A percentile compares a stretch with the other conserved stretches of the same genome.
phyloP scores from a whole-genome alignment of 2,329 filamentous ascomycete species.

The Aspergillus sp. region DNA sequence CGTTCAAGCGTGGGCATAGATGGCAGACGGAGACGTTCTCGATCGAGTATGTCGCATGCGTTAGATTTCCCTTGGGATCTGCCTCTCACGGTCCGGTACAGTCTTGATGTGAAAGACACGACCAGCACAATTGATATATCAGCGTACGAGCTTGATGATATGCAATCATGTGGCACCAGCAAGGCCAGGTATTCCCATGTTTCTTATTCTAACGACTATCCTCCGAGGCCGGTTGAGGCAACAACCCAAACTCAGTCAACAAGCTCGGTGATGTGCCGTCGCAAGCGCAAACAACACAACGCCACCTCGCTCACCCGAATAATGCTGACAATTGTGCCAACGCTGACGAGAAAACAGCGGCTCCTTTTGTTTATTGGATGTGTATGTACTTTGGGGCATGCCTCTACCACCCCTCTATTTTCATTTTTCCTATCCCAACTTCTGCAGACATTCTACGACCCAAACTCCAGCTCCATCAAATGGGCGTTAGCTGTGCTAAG shows the following conservation, averaged over 20 bases:
- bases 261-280: conserved; percentile 5
- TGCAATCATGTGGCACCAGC: neutral
- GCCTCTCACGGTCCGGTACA: neutral
- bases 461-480: conserved; percentile 50
- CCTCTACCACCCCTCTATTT: conserved; percentile 70
- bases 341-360: conserved; percentile 53
- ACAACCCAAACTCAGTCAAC: neutral
- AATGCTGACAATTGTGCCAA: conserved; percentile 69
- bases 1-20: neutral
- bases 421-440: conserved; percentile 74
- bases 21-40: neutral
- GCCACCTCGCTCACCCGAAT: conserved; percentile 52
- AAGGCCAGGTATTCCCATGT: neutral
- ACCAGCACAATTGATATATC: neutral
- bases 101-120: neutral
- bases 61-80: neutral
- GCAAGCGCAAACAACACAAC: conserved; percentile 3
- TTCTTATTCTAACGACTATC: neutral
- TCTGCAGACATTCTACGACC: conserved; percentile 66
- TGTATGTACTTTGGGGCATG: conserved; percentile 62
- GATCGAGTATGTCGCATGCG: neutral
- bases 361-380: conserved; percentile 60
- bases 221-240: neutral
- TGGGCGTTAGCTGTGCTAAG: conserved; percentile 72
- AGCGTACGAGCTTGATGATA: neutral